These are phyloP conservation scores for Lophiotrema nucula DNA, from an alignment of 495 filamentous ascomycete genomes.

Conservation along the genomic window DNA sequence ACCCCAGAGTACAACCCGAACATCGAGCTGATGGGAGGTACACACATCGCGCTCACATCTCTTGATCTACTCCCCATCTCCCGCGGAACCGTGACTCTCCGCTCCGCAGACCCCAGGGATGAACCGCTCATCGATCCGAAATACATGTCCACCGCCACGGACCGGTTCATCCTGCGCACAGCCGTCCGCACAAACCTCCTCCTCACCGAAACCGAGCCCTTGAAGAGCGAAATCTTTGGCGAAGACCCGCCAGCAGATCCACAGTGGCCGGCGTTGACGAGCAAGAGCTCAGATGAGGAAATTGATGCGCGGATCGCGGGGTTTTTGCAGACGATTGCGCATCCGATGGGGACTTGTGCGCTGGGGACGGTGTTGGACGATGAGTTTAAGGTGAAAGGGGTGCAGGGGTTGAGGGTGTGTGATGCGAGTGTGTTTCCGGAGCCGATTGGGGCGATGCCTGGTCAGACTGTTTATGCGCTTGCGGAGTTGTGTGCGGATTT, in stretches of 20 bases:
- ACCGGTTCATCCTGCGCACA: conserved; percentile 11
- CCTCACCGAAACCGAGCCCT: not conserved
- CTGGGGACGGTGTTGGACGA: conserved; percentile 47
- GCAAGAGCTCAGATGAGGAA: conserved; percentile 9
- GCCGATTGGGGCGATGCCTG: conserved; percentile 15
- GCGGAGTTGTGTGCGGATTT: conserved; percentile 14
- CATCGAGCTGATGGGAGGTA: not conserved
- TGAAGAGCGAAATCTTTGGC: not conserved
- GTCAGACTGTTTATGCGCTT: conserved; percentile 14
- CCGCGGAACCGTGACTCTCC: conserved; percentile 54
- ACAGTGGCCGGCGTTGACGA: not conserved
- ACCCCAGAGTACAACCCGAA: not conserved
- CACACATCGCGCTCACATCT: conserved; percentile 6
- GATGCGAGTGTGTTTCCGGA: conserved; percentile 26
- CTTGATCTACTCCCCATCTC: conserved; percentile 10
- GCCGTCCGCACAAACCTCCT: conserved; percentile 2
- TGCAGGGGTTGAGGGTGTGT: conserved; percentile 18
- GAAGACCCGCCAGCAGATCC: conserved; percentile 5
- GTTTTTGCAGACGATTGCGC: not conserved
- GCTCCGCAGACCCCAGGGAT: conserved; percentile 54
- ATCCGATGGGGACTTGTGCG: conserved; percentile 53
- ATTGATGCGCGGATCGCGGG: conserved; percentile 7
- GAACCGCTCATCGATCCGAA: conserved; percentile 56
- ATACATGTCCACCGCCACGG: conserved; percentile 4
- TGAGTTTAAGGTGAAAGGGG: conserved; percentile 14